phyloP scores from a whole-genome alignment of 805 yeast species.

The Kockiozyma suomiensis region DNA sequence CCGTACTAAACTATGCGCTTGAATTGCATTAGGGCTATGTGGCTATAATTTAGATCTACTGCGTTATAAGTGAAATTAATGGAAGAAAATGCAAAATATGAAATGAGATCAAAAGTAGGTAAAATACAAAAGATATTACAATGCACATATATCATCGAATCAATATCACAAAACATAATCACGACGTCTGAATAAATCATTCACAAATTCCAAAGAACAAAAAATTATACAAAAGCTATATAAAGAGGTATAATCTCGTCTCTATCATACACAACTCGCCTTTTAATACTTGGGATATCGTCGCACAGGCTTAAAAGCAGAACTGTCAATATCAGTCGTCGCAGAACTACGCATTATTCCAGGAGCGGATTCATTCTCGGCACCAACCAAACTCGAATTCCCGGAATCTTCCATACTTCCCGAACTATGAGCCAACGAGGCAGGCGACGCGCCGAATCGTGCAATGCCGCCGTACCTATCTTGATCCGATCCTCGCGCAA shows the following conservation, averaged over 20 bases:
- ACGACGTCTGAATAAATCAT: too few species aligned
- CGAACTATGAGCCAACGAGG: background rate
- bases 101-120: too few species aligned
- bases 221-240: background rate
- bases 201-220: too few species aligned
- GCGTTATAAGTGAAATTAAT: too few species aligned
- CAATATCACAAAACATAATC: too few species aligned
- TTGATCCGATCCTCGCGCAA: slow-evolving; percentile 3
- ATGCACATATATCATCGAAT: too few species aligned
- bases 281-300: slow-evolving; percentile 11
- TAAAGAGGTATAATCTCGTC: background rate
- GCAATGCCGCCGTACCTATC: slow-evolving; percentile 6
- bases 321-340: slow-evolving; percentile 8
- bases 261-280: background rate
- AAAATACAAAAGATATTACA: too few species aligned
- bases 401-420: background rate
- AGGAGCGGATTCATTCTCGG: background rate
- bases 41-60: too few species aligned
- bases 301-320: background rate
- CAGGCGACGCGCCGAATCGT: slow-evolving; percentile 1
- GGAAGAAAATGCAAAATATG: too few species aligned
- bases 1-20: too few species aligned
- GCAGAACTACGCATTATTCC: slow-evolving; percentile 2
- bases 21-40: too few species aligned
- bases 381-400: background rate